Evolutionary conservation across 805 yeast genomes (phyloP).

Genomic region (Cyberlindnera maclurae): DNA sequence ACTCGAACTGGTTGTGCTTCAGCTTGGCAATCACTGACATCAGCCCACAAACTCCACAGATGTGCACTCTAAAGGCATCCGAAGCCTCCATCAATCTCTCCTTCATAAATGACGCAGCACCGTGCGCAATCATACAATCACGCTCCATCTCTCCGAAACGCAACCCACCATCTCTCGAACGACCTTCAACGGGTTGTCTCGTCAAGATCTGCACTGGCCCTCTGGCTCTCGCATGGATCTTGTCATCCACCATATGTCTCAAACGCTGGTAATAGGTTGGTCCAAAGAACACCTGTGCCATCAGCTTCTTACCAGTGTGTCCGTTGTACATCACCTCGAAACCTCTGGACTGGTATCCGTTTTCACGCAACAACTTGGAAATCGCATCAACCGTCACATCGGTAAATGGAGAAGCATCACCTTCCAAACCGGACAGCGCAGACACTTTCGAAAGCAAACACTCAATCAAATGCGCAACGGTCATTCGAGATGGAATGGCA

Average conservation of each 20-base stretch:
- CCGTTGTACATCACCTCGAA: constrained; percentile 98
- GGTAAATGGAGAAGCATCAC: constrained; percentile 99
- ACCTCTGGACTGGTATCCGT: constrained; percentile 97
- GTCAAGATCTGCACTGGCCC: constrained; percentile 98
- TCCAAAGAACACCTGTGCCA: constrained; percentile 99
- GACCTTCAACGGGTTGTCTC: constrained; percentile 98
- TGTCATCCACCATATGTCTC: constrained; percentile 99
- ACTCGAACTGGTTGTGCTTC: constrained; percentile 96
- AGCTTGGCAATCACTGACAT: constrained; percentile 97
- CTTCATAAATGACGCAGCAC: constrained; percentile 96
- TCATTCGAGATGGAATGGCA: constrained; percentile 99
- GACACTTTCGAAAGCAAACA: constrained; percentile 95
- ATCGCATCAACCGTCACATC: constrained; percentile 98
- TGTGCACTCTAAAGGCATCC: constrained; percentile 96
- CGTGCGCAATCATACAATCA: constrained; percentile 99
- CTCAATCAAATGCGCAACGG: constrained; percentile 98
- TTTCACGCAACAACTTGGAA: constrained; percentile 84
- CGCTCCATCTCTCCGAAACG: constrained; percentile 99
- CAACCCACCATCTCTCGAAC: constrained; percentile 98
- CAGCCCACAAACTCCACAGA: constrained; percentile 97
- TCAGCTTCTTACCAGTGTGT: constrained; percentile 94
- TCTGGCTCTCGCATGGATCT: constrained; percentile 98
- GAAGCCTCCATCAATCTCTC: constrained; percentile 99
- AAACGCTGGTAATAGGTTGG: constrained; percentile 98
- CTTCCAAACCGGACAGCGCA: constrained; percentile 90